These are phyloP conservation scores for Pythium rishiriense DNA, from an alignment of 352 stramenopile species.

Conservation along the genomic window DNA sequence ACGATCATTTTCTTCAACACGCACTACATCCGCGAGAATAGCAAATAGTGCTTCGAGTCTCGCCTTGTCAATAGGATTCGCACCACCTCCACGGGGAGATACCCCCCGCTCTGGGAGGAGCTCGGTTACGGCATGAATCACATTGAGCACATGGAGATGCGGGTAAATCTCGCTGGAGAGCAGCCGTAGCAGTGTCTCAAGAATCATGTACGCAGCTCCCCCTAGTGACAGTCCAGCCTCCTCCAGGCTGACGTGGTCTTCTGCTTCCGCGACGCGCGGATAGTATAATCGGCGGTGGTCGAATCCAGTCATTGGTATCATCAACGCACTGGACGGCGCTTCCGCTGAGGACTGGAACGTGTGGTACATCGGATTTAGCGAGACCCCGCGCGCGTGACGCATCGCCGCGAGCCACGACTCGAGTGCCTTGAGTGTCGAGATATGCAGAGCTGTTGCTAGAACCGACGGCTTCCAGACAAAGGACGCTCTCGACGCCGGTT, in stretches of 20 bases:
- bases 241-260: not conserved
- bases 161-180: conserved; percentile 46
- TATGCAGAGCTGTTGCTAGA: conserved; percentile 43
- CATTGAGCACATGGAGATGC: conserved; percentile 58
- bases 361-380: conserved; percentile 51
- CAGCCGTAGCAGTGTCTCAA: conserved; percentile 53
- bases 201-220: conserved; percentile 34
- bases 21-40: conserved; percentile 39
- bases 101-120: conserved; percentile 29
- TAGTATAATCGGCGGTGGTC: conserved; percentile 22
- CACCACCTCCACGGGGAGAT: not conserved
- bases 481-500: conserved; percentile 36
- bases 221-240: conserved; percentile 15
- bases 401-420: conserved; percentile 60
- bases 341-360: conserved; percentile 29
- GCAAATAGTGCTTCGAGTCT: conserved; percentile 33
- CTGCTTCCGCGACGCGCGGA: conserved; percentile 4
- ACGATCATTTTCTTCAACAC: conserved; percentile 17
- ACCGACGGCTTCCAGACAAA: conserved; percentile 57
- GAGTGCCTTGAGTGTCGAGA: conserved; percentile 62
- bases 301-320: not conserved
- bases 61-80: conserved; percentile 37
- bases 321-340: not conserved
- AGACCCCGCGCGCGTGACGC: conserved; percentile 26
- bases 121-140: conserved; percentile 35